A percentile compares a stretch with the other conserved stretches of the same genome.
These are phyloP conservation scores for Silene vulgaris DNA, from an alignment of 179 eudicot genomes.

Conservation along the genomic window DNA sequence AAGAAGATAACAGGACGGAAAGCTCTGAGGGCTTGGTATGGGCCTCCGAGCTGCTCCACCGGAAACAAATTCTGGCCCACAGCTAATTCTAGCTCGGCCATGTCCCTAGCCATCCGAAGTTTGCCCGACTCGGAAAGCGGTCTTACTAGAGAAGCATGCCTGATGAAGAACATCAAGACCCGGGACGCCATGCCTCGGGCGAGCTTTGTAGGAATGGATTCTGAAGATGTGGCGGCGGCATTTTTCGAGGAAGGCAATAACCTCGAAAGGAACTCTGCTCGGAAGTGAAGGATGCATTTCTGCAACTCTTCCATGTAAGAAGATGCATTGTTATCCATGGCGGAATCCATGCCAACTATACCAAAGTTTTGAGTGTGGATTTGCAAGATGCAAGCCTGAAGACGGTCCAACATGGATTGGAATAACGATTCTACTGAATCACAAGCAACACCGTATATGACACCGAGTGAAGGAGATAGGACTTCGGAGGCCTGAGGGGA, in stretches of 20 bases:
- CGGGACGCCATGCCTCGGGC: conserved; percentile 84
- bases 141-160: conserved; percentile 82
- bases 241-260: conserved; percentile 66
- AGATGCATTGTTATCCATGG: conserved; percentile 75
- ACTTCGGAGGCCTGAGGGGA: conserved; percentile 65
- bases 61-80: conserved; percentile 87
- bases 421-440: conserved; percentile 81
- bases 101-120: conserved; percentile 83
- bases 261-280: conserved; percentile 63
- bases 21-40: conserved; percentile 84
- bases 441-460: conserved; percentile 75
- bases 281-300: conserved; percentile 68
- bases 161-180: conserved; percentile 66
- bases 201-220: conserved; percentile 70
- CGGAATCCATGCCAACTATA: conserved; percentile 54
- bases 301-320: conserved; percentile 91
- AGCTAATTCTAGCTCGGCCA: conserved; percentile 84
- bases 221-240: conserved; percentile 41
- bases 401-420: conserved; percentile 83
- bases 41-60: conserved; percentile 81
- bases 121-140: conserved; percentile 92
- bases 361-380: conserved; percentile 78
- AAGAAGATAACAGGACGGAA: conserved; percentile 79
- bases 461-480: conserved; percentile 62
- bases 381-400: conserved; percentile 79